phyloP scores from a whole-genome alignment of 208 protist genomes.

The Vickermania spadyakhi region DNA sequence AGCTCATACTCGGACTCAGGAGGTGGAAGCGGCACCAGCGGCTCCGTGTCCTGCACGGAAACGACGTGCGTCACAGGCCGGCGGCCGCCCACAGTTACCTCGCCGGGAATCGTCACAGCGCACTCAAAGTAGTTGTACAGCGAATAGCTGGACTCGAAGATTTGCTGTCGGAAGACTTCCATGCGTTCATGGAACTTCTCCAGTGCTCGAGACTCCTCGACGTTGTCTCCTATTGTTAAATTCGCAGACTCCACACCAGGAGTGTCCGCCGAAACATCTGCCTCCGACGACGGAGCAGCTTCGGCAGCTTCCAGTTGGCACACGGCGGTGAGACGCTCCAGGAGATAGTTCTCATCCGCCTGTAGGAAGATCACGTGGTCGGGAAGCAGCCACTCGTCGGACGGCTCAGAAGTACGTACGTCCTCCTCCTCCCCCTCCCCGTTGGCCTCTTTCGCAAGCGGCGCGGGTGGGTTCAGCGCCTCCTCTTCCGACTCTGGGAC shows the following conservation, averaged over 20 bases:
- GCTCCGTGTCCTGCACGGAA: slow-evolving; percentile 41
- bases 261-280: background rate
- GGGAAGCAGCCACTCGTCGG: slow-evolving; percentile 41
- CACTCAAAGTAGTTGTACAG: slow-evolving; percentile 77
- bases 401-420: slow-evolving; percentile 26
- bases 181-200: slow-evolving; percentile 52
- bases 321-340: slow-evolving; percentile 50
- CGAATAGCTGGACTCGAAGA: slow-evolving; percentile 48
- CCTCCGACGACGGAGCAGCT: background rate
- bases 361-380: slow-evolving; percentile 73
- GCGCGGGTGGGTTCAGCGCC: slow-evolving; percentile 27
- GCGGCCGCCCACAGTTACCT: slow-evolving; percentile 27
- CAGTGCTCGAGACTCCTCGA: slow-evolving; percentile 22
- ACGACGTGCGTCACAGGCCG: slow-evolving; percentile 26
- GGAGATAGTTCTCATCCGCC: slow-evolving; percentile 63
- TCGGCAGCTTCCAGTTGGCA: background rate
- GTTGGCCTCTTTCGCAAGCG: background rate
- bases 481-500: slow-evolving; percentile 73
- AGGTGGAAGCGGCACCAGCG: slow-evolving; percentile 54
- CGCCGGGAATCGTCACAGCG: slow-evolving; percentile 26
- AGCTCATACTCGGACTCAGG: slow-evolving; percentile 48
- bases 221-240: slow-evolving; percentile 2
- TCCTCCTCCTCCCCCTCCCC: slow-evolving; percentile 11
- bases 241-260: background rate
- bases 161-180: slow-evolving; percentile 41